Base-by-base conservation (phyloP, 257 asterid genomes). In the Marsdenia floribunda region DNA sequence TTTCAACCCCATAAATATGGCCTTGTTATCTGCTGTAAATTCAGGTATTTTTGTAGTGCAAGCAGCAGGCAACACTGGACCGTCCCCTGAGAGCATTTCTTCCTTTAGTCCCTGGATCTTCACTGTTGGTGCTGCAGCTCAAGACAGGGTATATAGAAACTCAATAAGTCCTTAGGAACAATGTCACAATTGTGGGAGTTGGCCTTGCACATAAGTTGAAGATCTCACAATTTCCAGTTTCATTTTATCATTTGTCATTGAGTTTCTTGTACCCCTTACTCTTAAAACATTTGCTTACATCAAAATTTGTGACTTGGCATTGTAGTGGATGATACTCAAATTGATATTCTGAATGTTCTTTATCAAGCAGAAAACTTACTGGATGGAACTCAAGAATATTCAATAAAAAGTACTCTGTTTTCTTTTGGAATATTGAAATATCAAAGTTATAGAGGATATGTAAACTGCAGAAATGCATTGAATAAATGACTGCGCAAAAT, bases 61-160 rank as follows among this genome's bases (percentile, higher is more conserved):
- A 81, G 99, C 99, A 68, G 98, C 98, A 50, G 99, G 99, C 68
- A 95, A 95, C 78, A 92, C 99, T 2, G 99, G 99, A 65, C 99
- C 99, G 24, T 84, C 99, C 4, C 98, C 99, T 8, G 88, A 86
- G 86, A 95, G 99, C 82, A 77, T 92, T 7, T 87, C 90, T 46
- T 95, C 99, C 50, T 95, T 89, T 63, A 95, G 99, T 80, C 99
- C 99, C 13, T 95, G 99, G 99, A 95, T 95, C 77, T 95, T 86
- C 82, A 88, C 93, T 3, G 96, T 95, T 8, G 99, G 99, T 26
- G 98, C 99, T 75, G 97, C 98, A 57, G 80, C 98, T 60, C 98
- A 95, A 44, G 96, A 95, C 74, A 82, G 99, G 83, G 77, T 80
- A 75, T 95, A 95, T 75, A 82, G 89, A 65, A 95, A 95, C 87